Conservation (phyloP, 768 basidiomycete species). For the Tremella fuciformis region DNA sequence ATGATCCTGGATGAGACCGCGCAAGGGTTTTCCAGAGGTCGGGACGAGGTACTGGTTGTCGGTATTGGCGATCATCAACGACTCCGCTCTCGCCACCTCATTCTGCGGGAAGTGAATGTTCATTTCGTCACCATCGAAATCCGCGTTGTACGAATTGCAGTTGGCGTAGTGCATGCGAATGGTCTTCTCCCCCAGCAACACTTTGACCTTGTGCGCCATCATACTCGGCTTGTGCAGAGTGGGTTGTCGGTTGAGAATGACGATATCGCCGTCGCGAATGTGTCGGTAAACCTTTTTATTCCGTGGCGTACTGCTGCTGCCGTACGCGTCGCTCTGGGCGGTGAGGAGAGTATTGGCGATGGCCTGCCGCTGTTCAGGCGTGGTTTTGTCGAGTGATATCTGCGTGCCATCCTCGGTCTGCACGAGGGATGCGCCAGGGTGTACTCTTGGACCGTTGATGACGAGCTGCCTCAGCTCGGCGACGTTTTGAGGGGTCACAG, state of each 20-base stretch:
- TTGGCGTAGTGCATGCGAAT: slow-evolving; percentile 99
- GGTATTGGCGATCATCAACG: slow-evolving; percentile 89
- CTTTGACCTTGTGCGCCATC: slow-evolving; percentile 95
- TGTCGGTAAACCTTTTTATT: slow-evolving; percentile 99
- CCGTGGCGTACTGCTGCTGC: slow-evolving; percentile 57
- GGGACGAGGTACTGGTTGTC: slow-evolving; percentile 99
- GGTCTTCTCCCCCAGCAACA: slow-evolving; percentile 93
- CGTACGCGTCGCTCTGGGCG: slow-evolving; percentile 63
- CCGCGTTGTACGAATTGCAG: slow-evolving; percentile 95
- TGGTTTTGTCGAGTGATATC: slow-evolving; percentile 77
- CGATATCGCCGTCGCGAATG: slow-evolving; percentile 86
- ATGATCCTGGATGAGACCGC: slow-evolving; percentile 97
- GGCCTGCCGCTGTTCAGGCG: slow-evolving; percentile 84
- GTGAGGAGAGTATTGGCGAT: slow-evolving; percentile 93
- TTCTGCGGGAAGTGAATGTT: slow-evolving; percentile 99
- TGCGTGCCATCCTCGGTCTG: slow-evolving; percentile 92
- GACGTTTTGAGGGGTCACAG: slow-evolving; percentile 87
- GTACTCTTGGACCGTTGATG: slow-evolving; percentile 78
- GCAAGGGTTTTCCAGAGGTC: slow-evolving; percentile 94
- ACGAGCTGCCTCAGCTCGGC: slow-evolving; percentile 83
- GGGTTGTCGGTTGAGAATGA: slow-evolving; percentile 95
- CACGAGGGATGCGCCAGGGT: slow-evolving; percentile 91
- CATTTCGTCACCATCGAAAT: slow-evolving; percentile 98
- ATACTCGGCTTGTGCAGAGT: slow-evolving; percentile 98
- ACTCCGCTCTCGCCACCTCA: slow-evolving; percentile 90